Percentiles rank a stretch among this genome's conserved stretches.
Conservation (phyloP, 129 eudicot genomes). For the Smallanthus sonchifolius region DNA sequence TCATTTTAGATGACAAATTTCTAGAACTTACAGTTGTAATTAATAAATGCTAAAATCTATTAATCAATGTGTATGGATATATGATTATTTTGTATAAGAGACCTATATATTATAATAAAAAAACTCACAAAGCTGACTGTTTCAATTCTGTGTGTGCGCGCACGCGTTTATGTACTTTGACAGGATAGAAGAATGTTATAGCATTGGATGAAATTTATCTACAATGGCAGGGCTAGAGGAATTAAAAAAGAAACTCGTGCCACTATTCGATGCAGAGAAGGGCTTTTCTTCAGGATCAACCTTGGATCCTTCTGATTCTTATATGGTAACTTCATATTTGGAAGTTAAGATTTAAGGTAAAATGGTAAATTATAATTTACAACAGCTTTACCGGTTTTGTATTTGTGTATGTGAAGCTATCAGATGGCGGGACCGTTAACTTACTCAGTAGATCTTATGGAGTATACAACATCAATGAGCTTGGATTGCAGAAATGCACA, state of each 20-base stretch:
- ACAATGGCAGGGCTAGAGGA: conserved; percentile 90
- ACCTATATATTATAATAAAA: too few species aligned
- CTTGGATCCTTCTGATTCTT: conserved; percentile 75
- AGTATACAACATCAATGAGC: conserved; percentile 90
- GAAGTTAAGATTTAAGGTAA: background rate
- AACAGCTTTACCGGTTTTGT: background rate
- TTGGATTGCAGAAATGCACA: conserved; percentile 86
- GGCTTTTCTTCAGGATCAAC: conserved; percentile 79
- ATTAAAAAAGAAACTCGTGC: conserved; percentile 85
- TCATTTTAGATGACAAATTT: background rate
- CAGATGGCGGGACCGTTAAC: conserved; percentile 88
- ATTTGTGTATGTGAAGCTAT: conserved; percentile 42
- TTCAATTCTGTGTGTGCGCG: background rate
- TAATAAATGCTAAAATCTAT: background rate
- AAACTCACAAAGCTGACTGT: background rate
- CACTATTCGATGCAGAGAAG: conserved; percentile 94
- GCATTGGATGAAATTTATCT: conserved; percentile 9
- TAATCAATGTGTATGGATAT: background rate
- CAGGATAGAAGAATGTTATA: conserved; percentile 26
- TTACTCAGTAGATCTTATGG: conserved; percentile 87
- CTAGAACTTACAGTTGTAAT: background rate
- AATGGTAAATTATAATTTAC: background rate
- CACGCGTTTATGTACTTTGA: background rate
- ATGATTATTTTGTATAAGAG: too few species aligned
- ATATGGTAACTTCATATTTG: conserved; percentile 35